Evolutionary conservation across 2,329 filamentous ascomycete species (phyloP).

Genomic region (Cercospora sesami): DNA sequence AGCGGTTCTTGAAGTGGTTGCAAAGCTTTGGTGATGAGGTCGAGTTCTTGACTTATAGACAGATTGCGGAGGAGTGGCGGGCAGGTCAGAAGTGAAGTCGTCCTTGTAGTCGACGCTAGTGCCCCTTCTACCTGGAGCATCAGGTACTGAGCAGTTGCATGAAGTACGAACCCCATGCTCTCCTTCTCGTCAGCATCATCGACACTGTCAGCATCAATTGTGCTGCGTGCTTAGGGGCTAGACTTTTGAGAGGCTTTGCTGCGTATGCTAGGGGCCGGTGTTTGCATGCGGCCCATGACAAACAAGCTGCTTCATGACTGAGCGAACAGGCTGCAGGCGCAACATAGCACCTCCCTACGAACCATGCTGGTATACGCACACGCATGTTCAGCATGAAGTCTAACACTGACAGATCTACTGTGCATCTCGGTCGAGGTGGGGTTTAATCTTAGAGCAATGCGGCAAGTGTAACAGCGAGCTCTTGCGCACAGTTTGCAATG

Average conservation of each 20-base stretch:
- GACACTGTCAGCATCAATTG: not conserved
- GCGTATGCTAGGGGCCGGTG: not conserved
- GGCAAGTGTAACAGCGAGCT: not conserved
- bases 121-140: not conserved
- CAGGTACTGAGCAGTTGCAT: not conserved
- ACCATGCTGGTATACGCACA: not conserved
- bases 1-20: slow-evolving; percentile 55
- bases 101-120: not conserved
- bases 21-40: slow-evolving; percentile 48
- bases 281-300: not conserved
- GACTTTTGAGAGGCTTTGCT: not conserved
- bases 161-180: not conserved
- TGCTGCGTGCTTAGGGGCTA: not conserved
- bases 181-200: not conserved
- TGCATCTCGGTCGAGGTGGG: not conserved
- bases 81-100: slow-evolving; percentile 4
- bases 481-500: not conserved
- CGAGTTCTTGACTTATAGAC: slow-evolving; percentile 48
- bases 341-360: not conserved
- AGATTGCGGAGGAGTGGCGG: slow-evolving; percentile 44
- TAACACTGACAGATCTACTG: not conserved
- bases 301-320: not conserved
- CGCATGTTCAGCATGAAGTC: not conserved
- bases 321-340: not conserved
- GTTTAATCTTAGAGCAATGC: not conserved